phyloP scores from a whole-genome alignment of 2,329 filamentous ascomycete genomes.

The Claviceps capensis region DNA sequence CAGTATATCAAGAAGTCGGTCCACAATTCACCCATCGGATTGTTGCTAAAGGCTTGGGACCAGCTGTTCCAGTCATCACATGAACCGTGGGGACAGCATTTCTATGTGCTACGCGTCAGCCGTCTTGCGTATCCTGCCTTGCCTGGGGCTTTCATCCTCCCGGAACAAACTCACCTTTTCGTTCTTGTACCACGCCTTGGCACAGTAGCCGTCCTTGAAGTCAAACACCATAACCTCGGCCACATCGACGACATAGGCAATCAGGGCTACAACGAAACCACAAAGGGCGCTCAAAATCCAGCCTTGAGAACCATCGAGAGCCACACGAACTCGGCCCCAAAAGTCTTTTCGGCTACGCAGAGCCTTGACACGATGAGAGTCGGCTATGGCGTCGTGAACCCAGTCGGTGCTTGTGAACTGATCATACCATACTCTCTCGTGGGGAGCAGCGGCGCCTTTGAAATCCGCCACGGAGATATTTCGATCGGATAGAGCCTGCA shows the following conservation, averaged over 20 bases:
- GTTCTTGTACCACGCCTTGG: slow-evolving; percentile 54
- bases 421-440: slow-evolving; percentile 96
- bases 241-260: slow-evolving; percentile 83
- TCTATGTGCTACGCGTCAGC: slow-evolving; percentile 17
- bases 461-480: slow-evolving; percentile 48
- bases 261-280: slow-evolving; percentile 67
- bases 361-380: slow-evolving; percentile 77
- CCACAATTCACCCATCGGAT: slow-evolving; percentile 37
- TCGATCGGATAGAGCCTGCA: slow-evolving; percentile 45
- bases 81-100: slow-evolving; percentile 39
- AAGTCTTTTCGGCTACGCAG: slow-evolving; percentile 72
- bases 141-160: not conserved
- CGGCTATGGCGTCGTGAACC: slow-evolving; percentile 94
- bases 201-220: slow-evolving; percentile 80
- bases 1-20: slow-evolving; percentile 72
- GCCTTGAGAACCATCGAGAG: slow-evolving; percentile 79
- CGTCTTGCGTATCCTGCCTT: not conserved
- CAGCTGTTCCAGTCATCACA: slow-evolving; percentile 45
- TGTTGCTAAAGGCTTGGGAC: slow-evolving; percentile 33
- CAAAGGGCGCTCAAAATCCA: slow-evolving; percentile 91
- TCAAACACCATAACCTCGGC: slow-evolving; percentile 79
- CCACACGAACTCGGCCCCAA: slow-evolving; percentile 60
- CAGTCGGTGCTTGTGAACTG: slow-evolving; percentile 96
- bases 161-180: slow-evolving; percentile 38
- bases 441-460: slow-evolving; percentile 52